Conservation (phyloP, 352 stramenopile genomes). For the Pelagophyceae sp. region DNA sequence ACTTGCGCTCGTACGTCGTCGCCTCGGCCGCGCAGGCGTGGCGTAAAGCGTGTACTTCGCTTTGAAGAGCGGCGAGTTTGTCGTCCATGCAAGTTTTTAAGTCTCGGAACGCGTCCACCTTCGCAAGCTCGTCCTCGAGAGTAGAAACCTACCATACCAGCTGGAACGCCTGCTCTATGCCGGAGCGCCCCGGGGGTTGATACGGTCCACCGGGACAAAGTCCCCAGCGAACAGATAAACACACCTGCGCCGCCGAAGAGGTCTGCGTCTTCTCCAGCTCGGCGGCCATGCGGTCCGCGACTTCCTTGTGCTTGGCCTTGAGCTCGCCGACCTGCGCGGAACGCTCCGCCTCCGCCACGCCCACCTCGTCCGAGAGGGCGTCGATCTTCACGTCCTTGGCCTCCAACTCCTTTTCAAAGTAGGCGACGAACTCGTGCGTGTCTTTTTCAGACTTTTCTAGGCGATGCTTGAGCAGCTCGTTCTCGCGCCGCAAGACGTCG, state of each 20-base stretch:
- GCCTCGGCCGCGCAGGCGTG: conserved; percentile 37
- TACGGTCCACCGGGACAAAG: too few species aligned
- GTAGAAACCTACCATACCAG: too few species aligned
- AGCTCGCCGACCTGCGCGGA: conserved; percentile 43
- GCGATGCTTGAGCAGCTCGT: conserved; percentile 58
- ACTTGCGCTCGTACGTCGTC: conserved; percentile 65
- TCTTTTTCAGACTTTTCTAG: conserved; percentile 77
- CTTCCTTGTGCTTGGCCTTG: conserved; percentile 50
- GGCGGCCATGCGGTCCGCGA: conserved; percentile 57
- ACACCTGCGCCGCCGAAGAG: conserved; percentile 46
- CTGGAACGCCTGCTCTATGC: too few species aligned
- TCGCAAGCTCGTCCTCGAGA: conserved; percentile 43
- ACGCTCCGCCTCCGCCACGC: conserved; percentile 44
- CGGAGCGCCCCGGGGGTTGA: too few species aligned
- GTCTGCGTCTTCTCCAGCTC: conserved; percentile 56
- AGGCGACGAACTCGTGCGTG: conserved; percentile 83
- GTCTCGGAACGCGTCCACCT: conserved; percentile 41
- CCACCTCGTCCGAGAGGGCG: conserved; percentile 59
- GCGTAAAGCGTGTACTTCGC: conserved; percentile 19
- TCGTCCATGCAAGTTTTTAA: conserved; percentile 38
- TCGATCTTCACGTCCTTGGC: conserved; percentile 49
- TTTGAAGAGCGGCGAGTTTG: conserved; percentile 31
- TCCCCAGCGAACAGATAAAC: too few species aligned
- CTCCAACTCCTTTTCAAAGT: conserved; percentile 83
- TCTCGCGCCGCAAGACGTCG: conserved; percentile 48